Conservation (phyloP, 176 grass and related monocot genomes). For the Sorghum bicolor region DNA sequence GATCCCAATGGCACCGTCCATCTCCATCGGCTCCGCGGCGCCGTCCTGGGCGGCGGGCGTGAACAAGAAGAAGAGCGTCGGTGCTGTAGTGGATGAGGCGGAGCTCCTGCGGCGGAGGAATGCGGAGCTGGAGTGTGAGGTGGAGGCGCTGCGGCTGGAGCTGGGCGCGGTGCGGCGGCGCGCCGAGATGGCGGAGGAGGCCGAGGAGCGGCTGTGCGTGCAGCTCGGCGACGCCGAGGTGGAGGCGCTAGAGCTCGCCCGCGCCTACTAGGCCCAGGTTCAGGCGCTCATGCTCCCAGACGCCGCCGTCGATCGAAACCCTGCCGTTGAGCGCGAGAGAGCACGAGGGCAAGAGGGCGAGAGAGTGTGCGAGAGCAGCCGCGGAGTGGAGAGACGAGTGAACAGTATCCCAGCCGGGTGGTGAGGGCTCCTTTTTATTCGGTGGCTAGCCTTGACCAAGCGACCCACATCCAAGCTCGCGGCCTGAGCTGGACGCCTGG, state of each 20-base stretch:
- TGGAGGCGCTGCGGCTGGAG: conserved; percentile 44
- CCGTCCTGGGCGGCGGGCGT: not conserved
- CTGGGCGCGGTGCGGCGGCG: conserved; percentile 45
- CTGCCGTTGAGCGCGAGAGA: too few relatives aligned
- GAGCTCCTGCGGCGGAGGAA: conserved; percentile 57
- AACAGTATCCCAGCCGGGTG: too few relatives aligned
- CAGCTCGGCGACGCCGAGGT: conserved; percentile 79
- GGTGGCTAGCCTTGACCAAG: too few relatives aligned
- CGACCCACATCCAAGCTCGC: too few relatives aligned
- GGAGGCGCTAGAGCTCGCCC: conserved; percentile 50
- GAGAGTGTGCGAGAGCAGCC: too few relatives aligned
- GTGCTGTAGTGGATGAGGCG: not conserved
- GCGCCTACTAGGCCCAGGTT: conserved; percentile 32
- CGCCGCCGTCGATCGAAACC: too few relatives aligned
- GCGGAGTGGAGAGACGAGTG: too few relatives aligned
- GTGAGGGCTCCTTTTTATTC: too few relatives aligned
- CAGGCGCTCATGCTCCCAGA: too few relatives aligned
- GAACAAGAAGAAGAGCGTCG: not conserved
- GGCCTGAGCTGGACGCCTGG: too few relatives aligned
- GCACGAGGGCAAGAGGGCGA: too few relatives aligned
- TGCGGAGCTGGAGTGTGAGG: conserved; percentile 67
- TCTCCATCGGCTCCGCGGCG: not conserved
- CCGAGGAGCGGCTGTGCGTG: conserved; percentile 76
- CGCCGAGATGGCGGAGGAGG: conserved; percentile 51
- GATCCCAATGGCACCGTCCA: conserved; percentile 29